These are phyloP conservation scores for Lactifluus echinatus DNA, from an alignment of 768 basidiomycete genomes.

Conservation along the genomic window DNA sequence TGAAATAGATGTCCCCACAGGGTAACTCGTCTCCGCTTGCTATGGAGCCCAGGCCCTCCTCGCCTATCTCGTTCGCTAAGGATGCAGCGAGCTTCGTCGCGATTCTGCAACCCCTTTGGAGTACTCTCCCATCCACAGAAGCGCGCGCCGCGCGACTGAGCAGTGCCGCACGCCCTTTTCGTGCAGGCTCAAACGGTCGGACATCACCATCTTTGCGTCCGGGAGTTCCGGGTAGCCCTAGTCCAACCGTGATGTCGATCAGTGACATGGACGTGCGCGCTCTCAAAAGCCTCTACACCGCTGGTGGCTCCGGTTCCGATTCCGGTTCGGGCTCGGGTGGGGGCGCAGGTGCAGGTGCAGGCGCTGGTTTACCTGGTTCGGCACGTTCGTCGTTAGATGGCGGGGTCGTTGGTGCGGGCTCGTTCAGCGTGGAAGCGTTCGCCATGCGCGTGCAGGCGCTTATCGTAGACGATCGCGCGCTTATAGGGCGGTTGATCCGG, in stretches of 20 bases:
- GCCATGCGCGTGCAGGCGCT: slow-evolving; percentile 70
- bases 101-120: slow-evolving; percentile 68
- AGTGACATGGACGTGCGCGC: slow-evolving; percentile 83
- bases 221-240: slow-evolving; percentile 29
- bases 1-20: too few relatives aligned
- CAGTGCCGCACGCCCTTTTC: slow-evolving; percentile 37
- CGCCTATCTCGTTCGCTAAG: slow-evolving; percentile 26
- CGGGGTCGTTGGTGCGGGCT: slow-evolving; percentile 21
- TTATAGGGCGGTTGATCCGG: slow-evolving; percentile 77
- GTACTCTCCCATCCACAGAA: slow-evolving; percentile 75
- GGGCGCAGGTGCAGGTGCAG: too few relatives aligned
- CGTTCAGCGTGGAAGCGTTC: slow-evolving; percentile 72
- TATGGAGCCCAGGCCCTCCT: slow-evolving; percentile 4
- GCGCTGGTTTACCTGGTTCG: slow-evolving; percentile 19
- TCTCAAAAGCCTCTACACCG: slow-evolving; percentile 71
- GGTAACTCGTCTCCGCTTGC: background rate
- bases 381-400: slow-evolving; percentile 16
- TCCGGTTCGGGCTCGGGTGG: too few relatives aligned
- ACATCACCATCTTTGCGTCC: slow-evolving; percentile 23
- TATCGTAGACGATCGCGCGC: slow-evolving; percentile 69
- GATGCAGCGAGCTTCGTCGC: slow-evolving; percentile 51
- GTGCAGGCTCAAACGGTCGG: slow-evolving; percentile 29
- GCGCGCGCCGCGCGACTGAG: slow-evolving; percentile 60
- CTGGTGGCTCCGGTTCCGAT: slow-evolving; percentile 22
- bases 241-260: slow-evolving; percentile 41